Conservation (phyloP, 352 stramenopile species). For the Lagenidium sp. region DNA sequence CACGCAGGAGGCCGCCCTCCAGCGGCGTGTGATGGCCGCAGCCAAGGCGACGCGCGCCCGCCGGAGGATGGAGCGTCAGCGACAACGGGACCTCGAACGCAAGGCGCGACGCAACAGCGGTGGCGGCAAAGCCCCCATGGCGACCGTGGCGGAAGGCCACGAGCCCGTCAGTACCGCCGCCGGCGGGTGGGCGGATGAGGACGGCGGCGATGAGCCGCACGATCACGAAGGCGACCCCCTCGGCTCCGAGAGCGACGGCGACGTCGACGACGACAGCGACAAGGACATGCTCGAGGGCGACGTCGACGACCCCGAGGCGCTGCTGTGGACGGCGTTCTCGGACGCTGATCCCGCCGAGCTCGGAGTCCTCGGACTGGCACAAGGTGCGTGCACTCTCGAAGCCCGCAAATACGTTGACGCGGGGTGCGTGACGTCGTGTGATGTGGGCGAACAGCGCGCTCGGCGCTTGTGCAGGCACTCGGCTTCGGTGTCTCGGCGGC, state of each 20-base stretch:
- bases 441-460: constrained; percentile 24
- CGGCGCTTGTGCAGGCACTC: constrained; percentile 54
- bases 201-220: constrained; percentile 10
- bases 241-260: constrained; percentile 29
- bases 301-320: constrained; percentile 50
- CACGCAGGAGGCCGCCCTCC: constrained; percentile 35
- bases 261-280: constrained; percentile 18
- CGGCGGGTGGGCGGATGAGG: no score
- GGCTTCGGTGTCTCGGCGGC: constrained; percentile 32
- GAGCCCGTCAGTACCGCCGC: constrained; percentile 11
- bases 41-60: constrained; percentile 51
- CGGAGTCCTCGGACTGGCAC: constrained; percentile 32
- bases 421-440: not conserved
- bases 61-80: constrained; percentile 54
- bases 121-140: constrained; percentile 28
- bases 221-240: constrained; percentile 26
- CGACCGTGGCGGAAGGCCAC: constrained; percentile 51
- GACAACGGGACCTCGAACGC: constrained; percentile 32
- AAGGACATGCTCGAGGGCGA: constrained; percentile 28
- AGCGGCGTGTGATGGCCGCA: constrained; percentile 58
- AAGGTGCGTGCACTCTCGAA: constrained; percentile 25
- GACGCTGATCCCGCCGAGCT: constrained; percentile 25
- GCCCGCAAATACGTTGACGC: not conserved
- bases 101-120: constrained; percentile 11
- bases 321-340: constrained; percentile 59